Conservation (phyloP, 2,329 filamentous ascomycete species). For the Hansfordia pulvinata region DNA sequence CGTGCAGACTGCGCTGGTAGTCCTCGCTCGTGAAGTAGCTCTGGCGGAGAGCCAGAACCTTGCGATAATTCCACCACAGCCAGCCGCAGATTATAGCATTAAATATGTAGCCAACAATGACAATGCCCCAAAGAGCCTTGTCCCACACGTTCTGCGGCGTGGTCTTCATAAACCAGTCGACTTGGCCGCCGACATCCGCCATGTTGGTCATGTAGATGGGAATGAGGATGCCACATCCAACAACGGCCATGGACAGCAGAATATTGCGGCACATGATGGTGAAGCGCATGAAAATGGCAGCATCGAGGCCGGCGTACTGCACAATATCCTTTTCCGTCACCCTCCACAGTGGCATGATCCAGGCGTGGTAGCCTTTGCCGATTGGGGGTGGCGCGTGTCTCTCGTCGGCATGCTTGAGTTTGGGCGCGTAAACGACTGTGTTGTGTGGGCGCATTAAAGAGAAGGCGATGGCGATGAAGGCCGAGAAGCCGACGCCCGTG, state of each 20-base stretch:
- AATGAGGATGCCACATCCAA: conserved; percentile 67
- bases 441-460: conserved; percentile 86
- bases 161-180: conserved; percentile 42
- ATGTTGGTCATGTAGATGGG: conserved; percentile 62
- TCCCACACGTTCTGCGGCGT: conserved; percentile 43
- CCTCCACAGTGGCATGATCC: conserved; percentile 65
- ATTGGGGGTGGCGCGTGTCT: conserved; percentile 80
- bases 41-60: conserved; percentile 56
- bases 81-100: conserved; percentile 67
- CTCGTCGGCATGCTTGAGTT: conserved; percentile 82
- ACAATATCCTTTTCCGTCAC: conserved; percentile 69
- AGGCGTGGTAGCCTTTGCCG: conserved; percentile 77
- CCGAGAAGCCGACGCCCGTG: conserved; percentile 65
- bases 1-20: conserved; percentile 78
- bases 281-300: conserved; percentile 79
- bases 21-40: conserved; percentile 75
- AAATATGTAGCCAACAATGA: conserved; percentile 49
- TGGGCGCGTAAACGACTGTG: conserved; percentile 84
- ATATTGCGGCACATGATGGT: conserved; percentile 86
- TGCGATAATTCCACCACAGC: conserved; percentile 81
- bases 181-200: conserved; percentile 20
- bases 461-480: conserved; percentile 65
- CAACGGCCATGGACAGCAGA: conserved; percentile 57
- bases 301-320: conserved; percentile 80
- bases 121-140: conserved; percentile 41